Evolutionary conservation across 2,329 filamentous ascomycete genomes (phyloP).

Genomic region (Cladosporium sp.): DNA sequence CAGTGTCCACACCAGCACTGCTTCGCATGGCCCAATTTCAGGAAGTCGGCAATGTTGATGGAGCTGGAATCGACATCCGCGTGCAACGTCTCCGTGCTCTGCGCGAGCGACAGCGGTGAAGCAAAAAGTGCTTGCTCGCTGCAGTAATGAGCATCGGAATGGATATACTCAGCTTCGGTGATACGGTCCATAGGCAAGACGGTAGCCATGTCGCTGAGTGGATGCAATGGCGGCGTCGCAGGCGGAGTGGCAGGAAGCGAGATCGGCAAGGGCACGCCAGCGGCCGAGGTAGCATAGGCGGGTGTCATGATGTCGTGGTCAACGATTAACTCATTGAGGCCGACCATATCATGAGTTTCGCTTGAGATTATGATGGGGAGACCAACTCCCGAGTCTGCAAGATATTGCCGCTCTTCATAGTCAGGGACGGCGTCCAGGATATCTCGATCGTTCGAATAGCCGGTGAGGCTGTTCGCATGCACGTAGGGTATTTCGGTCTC

Average conservation of each 20-base stretch:
- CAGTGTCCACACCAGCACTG: conserved; percentile 33
- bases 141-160: conserved; percentile 31
- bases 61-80: conserved; percentile 14
- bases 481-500: conserved; percentile 29
- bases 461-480: conserved; percentile 35
- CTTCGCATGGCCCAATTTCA: conserved; percentile 35
- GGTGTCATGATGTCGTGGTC: conserved; percentile 19
- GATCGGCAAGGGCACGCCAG: background rate
- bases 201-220: background rate
- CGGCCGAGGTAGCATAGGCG: background rate
- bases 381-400: conserved; percentile 27
- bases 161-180: conserved; percentile 18
- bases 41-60: conserved; percentile 33
- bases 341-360: conserved; percentile 7
- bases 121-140: conserved; percentile 35
- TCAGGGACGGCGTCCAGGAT: conserved; percentile 10
- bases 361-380: conserved; percentile 24
- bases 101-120: conserved; percentile 18
- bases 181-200: conserved; percentile 18
- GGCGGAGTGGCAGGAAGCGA: conserved; percentile 2
- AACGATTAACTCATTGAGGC: conserved; percentile 30
- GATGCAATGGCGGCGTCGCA: background rate
- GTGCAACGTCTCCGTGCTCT: background rate
- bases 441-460: conserved; percentile 28
- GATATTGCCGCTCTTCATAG: conserved; percentile 15